Conservation (phyloP, 2,329 filamentous ascomycete genomes). For the Hymenotorrendiella dingleyae region DNA sequence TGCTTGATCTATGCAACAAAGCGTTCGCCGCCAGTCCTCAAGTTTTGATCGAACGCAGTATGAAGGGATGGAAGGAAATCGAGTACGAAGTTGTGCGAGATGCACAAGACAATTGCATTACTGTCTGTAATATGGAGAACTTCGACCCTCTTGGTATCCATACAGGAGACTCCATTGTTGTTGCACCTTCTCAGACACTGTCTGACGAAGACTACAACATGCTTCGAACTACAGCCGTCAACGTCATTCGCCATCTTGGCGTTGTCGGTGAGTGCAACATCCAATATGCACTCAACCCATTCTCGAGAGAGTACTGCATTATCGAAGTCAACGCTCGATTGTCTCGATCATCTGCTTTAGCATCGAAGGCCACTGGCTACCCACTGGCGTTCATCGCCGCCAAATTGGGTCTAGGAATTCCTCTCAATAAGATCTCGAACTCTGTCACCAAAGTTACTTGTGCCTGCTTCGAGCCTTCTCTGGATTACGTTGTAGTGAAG, state of each 20-base stretch:
- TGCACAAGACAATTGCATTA: conserved; percentile 95
- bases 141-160: conserved; percentile 98
- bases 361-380: conserved; percentile 96
- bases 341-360: conserved; percentile 89
- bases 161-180: conserved; percentile 96
- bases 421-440: conserved; percentile 93
- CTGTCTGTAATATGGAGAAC: conserved; percentile 99
- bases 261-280: conserved; percentile 99
- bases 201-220: conserved; percentile 99
- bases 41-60: conserved; percentile 92
- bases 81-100: conserved; percentile 98
- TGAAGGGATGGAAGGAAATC: conserved; percentile 99
- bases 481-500: conserved; percentile 98
- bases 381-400: conserved; percentile 94
- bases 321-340: conserved; percentile 98
- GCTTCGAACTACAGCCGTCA: conserved; percentile 93
- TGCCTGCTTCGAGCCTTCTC: conserved; percentile 95
- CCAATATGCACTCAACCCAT: conserved; percentile 93
- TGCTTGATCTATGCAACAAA: conserved; percentile 85
- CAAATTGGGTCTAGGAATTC: conserved; percentile 91
- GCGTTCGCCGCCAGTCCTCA: conserved; percentile 93
- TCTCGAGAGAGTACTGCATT: conserved; percentile 95
- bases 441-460: conserved; percentile 92
- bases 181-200: conserved; percentile 92
- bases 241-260: conserved; percentile 92